Base-by-base conservation (phyloP, 106 monocot species). In the Dendrobium huoshanense region DNA sequence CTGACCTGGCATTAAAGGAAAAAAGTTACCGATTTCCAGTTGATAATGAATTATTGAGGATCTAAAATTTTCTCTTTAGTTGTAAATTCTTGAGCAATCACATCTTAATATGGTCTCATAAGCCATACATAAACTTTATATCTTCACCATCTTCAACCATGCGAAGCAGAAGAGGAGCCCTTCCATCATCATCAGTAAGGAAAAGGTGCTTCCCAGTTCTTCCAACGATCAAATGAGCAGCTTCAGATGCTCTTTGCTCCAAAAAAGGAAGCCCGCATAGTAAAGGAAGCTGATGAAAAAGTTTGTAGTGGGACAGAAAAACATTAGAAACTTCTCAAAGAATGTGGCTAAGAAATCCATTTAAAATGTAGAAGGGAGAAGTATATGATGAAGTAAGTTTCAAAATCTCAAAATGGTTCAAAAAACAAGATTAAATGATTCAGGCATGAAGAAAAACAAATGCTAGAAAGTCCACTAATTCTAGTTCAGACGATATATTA, bases 151-250 rank as follows among this genome's bases (percentile, higher is more conserved):
- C 90, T 83, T 85, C 48, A 80, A 79, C 86, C 93, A 93, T 93
- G 47, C 84, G 88, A 9, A 90, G 79, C 8, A 93, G 85, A 85
- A 93, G 90, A 56, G 93, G 93, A 67, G 79, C 80, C 74, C 77
- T 90, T 51, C 90, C 93, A 41, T 85, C 90, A 82, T 90, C 90
- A 83, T 93, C 93, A 49, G 93, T 93, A 55, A 93, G 93, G 64
- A 93, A 93, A 9, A 93, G 81, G 87, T 93, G 93, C 43, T 88
- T 93, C 31, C 93, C 93, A 11, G 93, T 93, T 81, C 82, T 86
- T 73, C 93, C 93, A 79, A 93, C 86, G 55, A 93, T 87, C 49
- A 90, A 86, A 87, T 93, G 93, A 74, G 90, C 93, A 83, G 88
- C 77, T 81, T 78, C 81, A 58, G 85, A 86, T 75, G 90, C 93